These are phyloP conservation scores for Hyphodiscus sp. DNA, from an alignment of 2,329 filamentous ascomycete species.

Conservation along the genomic window DNA sequence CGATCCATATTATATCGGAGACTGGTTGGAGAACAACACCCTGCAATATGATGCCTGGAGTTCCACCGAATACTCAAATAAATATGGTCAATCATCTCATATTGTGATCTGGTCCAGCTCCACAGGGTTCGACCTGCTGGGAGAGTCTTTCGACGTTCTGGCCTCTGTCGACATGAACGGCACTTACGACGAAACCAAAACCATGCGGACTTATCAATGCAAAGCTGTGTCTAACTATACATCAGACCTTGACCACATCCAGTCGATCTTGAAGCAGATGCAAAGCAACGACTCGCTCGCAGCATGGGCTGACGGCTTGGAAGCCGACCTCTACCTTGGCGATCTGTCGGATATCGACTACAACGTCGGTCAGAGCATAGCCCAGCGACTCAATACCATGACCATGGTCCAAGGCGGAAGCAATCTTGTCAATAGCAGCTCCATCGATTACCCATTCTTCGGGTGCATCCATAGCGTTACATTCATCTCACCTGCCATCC, in stretches of 20 bases:
- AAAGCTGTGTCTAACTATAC: not conserved
- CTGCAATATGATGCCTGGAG: not conserved
- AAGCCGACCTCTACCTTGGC: not conserved
- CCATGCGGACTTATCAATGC: conserved; percentile 5
- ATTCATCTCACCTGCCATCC: not conserved
- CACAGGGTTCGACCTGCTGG: not conserved
- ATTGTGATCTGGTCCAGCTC: conserved; percentile 5
- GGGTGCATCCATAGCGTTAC: not conserved
- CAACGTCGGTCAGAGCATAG: not conserved
- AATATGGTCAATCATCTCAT: not conserved
- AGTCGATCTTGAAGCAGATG: conserved; percentile 2
- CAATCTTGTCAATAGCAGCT: not conserved
- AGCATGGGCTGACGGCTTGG: not conserved
- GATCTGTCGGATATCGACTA: not conserved
- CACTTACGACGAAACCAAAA: not conserved
- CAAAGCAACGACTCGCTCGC: not conserved
- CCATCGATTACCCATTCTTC: not conserved
- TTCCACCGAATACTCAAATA: not conserved
- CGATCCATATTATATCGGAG: not conserved
- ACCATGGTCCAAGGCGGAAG: conserved; percentile 7
- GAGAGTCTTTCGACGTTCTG: not conserved
- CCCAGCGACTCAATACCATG: conserved; percentile 1
- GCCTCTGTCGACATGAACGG: conserved; percentile 1
- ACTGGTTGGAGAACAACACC: not conserved
- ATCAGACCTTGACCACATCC: not conserved